Evolutionary conservation across 768 basidiomycete species (phyloP), one percentile per base, ranked within the genome.

Genomic region (Lactarius sp.): DNA sequence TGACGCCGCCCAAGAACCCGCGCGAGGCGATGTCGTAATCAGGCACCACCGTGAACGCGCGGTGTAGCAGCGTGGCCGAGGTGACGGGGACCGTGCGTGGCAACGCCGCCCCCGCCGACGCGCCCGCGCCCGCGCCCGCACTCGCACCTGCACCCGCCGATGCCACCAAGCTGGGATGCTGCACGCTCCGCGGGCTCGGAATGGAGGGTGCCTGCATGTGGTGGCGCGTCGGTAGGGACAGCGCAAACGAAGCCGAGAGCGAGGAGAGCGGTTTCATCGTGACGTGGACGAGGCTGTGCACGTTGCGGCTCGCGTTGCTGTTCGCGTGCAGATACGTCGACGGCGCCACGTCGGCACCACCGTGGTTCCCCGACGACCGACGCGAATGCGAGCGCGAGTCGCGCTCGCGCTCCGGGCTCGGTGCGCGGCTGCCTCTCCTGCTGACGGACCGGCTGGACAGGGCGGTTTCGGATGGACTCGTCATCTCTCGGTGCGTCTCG

Each of bases 1-100:
- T 86, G n/a, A 95, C 87, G 6, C 94, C 83, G 7, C 94, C 94
- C 33, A 95, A 80, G 75, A 95, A 96, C 6, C 94, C 94, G 14
- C 88, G 79, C 65, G 87, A 85, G 3, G 95, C 92, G 52, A 91
- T 81, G 20, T 81, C 81, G 73, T 98, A 98, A 68, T 90, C 85
- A 1, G 96, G 96, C 18, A 97, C 90, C 77, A 81, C 84, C 67
- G 82, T 90, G 69, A 84, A 86, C 52, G 84, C 83, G 22, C 85
- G 80, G 66, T 84, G 83, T 62, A 88, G 76, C 66, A 83, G 66
- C 66, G 73, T 61, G 18, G 56, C 66, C 56, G 52, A 69, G 64
- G 59, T 59, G 44, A 65, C 66, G 27, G 22, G 41, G 22, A 68
- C 44, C 20, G 66, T 52, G 53, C 58, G 56, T 27, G 66, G 65